These are phyloP conservation scores for Lanzia echinophila DNA, from an alignment of 2,329 filamentous ascomycete species.

Conservation along the genomic window DNA sequence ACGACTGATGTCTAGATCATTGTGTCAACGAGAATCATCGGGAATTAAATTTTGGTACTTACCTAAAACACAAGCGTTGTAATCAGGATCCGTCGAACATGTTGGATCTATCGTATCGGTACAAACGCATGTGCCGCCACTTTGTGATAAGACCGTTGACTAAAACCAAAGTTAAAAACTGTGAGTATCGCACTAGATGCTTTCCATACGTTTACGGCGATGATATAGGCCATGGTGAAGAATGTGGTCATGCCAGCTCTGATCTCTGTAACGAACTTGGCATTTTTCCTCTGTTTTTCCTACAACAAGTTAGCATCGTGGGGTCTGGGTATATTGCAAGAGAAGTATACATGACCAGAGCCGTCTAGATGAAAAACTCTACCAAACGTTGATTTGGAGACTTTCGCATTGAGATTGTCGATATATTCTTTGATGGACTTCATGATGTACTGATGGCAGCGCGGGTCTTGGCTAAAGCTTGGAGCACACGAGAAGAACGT, in stretches of 20 bases:
- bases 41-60: not conserved
- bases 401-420: slow-evolving; percentile 30
- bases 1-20: slow-evolving; percentile 4
- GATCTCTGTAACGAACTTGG: slow-evolving; percentile 70
- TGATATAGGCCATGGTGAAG: slow-evolving; percentile 80
- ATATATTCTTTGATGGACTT: slow-evolving; percentile 5
- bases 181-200: not conserved
- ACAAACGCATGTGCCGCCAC: slow-evolving; percentile 69
- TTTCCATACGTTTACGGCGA: slow-evolving; percentile 56
- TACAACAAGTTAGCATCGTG: slow-evolving; percentile 28
- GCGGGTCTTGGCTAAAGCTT: not conserved
- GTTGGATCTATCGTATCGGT: slow-evolving; percentile 31
- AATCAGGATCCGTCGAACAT: slow-evolving; percentile 32
- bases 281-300: slow-evolving; percentile 60
- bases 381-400: slow-evolving; percentile 44
- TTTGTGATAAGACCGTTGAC: slow-evolving; percentile 65
- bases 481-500: slow-evolving; percentile 18
- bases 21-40: not conserved
- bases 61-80: slow-evolving; percentile 37
- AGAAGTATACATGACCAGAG: slow-evolving; percentile 56
- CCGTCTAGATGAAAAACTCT: slow-evolving; percentile 60
- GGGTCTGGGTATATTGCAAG: not conserved
- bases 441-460: not conserved
- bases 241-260: slow-evolving; percentile 76
- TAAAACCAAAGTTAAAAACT: slow-evolving; percentile 36